phyloP scores from a whole-genome alignment of 2,329 filamentous ascomycete species.

The Penicillium brasilianum region DNA sequence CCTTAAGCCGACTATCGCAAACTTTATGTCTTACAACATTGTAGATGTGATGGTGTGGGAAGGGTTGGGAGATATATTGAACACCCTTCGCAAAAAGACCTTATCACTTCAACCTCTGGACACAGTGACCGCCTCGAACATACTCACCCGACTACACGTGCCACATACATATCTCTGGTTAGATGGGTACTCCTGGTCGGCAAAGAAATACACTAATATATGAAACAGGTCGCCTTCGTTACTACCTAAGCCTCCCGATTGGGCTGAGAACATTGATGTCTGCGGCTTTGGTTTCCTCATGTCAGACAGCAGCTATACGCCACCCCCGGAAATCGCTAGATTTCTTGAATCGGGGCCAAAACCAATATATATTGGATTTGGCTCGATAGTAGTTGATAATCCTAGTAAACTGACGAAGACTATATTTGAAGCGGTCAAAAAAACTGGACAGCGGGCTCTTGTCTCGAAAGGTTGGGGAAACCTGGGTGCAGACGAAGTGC shows the following conservation, averaged over 20 bases:
- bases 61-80: constrained; percentile 81
- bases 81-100: constrained; percentile 72
- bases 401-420: constrained; percentile 70
- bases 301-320: constrained; percentile 68
- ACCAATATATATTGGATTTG: constrained; percentile 80
- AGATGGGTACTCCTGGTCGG: constrained; percentile 10
- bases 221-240: constrained; percentile 66
- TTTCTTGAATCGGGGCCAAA: constrained; percentile 71
- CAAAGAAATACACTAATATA: constrained; percentile 10
- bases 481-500: constrained; percentile 70
- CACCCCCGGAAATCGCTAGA: constrained; percentile 64
- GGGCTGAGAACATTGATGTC: constrained; percentile 72
- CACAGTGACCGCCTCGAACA: constrained; percentile 78
- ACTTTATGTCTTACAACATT: constrained; percentile 78
- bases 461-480: constrained; percentile 88
- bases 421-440: constrained; percentile 72
- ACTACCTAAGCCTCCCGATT: constrained; percentile 76
- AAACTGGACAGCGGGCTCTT: constrained; percentile 72
- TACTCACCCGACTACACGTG: constrained; percentile 74
- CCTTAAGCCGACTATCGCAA: constrained; percentile 72
- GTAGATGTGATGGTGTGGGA: constrained; percentile 92
- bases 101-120: constrained; percentile 77
- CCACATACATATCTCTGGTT: constrained; percentile 1
- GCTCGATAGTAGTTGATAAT: constrained; percentile 78
- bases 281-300: constrained; percentile 77